phyloP scores from a whole-genome alignment of 768 basidiomycete species.

The Pleurotus tuber-regium region DNA sequence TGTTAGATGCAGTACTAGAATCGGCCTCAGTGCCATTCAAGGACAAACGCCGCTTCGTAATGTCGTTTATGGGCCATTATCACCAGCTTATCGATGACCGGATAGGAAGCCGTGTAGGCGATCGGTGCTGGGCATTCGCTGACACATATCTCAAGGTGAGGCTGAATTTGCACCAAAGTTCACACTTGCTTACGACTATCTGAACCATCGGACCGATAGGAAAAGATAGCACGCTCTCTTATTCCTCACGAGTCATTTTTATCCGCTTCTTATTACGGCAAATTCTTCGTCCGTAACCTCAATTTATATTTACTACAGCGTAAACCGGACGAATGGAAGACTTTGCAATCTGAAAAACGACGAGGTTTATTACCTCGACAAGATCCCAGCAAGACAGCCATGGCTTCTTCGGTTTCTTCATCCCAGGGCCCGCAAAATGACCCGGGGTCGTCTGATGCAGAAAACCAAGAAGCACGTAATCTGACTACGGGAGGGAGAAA shows the following conservation, averaged over 20 bases:
- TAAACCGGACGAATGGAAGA: constrained; percentile 83
- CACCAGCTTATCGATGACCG: constrained; percentile 83
- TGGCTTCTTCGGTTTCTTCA: not conserved
- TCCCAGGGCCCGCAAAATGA: not conserved
- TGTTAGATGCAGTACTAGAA: constrained; percentile 77
- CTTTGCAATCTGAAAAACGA: constrained; percentile 52
- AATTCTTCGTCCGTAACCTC: constrained; percentile 79
- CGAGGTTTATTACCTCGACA: constrained; percentile 8
- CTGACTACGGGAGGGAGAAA: constrained; percentile 25
- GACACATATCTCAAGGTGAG: constrained; percentile 89
- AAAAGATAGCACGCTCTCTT: constrained; percentile 87
- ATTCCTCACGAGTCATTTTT: constrained; percentile 69
- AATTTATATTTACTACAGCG: constrained; percentile 77
- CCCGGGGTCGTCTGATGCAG: not conserved
- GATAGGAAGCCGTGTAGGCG: constrained; percentile 86
- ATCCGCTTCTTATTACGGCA: constrained; percentile 78
- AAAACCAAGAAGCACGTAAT: constrained; percentile 14
- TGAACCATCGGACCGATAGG: too few species aligned
- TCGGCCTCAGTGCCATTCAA: constrained; percentile 64
- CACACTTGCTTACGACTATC: constrained; percentile 9
- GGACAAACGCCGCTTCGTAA: constrained; percentile 67
- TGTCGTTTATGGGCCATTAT: constrained; percentile 76
- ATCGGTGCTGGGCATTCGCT: constrained; percentile 88
- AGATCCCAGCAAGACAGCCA: constrained; percentile 19
- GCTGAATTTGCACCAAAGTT: not conserved